Evolutionary conservation across 2,329 filamentous ascomycete species (phyloP).

Genomic region (Talaromyces amestolkiae): DNA sequence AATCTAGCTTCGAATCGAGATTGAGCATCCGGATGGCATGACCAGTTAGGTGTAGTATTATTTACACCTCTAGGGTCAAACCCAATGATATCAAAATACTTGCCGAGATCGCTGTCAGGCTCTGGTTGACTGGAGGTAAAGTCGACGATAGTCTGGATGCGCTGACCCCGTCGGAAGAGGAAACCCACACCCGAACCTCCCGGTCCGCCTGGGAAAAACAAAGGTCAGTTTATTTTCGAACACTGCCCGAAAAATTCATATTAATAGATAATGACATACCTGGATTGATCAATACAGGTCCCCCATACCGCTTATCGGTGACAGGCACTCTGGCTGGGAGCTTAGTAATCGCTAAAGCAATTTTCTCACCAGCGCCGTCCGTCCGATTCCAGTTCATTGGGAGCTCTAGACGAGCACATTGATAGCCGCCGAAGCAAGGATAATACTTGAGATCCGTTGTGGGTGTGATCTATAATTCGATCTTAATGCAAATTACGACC

Average conservation of each 20-base stretch:
- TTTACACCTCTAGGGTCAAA: conserved; percentile 37
- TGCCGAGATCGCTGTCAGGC: conserved; percentile 24
- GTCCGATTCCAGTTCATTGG: conserved; percentile 19
- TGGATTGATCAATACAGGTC: conserved; percentile 43
- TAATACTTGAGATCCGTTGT: background rate
- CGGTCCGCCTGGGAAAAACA: background rate
- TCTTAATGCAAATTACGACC: background rate
- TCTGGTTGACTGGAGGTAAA: conserved; percentile 6
- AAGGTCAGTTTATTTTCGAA: background rate
- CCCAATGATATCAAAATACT: conserved; percentile 35
- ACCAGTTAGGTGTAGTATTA: conserved; percentile 27
- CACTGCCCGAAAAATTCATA: too few species aligned
- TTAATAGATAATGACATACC: conserved; percentile 24
- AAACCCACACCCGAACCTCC: conserved; percentile 5
- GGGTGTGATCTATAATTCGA: conserved; percentile 1
- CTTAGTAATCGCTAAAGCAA: conserved; percentile 13
- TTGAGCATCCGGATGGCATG: conserved; percentile 26
- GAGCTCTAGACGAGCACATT: conserved; percentile 17
- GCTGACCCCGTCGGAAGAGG: conserved; percentile 31
- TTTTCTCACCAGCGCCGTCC: conserved; percentile 12
- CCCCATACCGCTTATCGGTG: conserved; percentile 37
- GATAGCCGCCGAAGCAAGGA: conserved; percentile 3
- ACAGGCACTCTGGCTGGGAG: conserved; percentile 16
- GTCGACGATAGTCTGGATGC: conserved; percentile 31
- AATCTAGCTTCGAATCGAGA: conserved; percentile 17